Percentiles rank a stretch among this genome's conserved stretches.
These are phyloP conservation scores for Magnaporthiopsis rhizophila DNA, from an alignment of 2,329 filamentous ascomycete species.

Conservation along the genomic window DNA sequence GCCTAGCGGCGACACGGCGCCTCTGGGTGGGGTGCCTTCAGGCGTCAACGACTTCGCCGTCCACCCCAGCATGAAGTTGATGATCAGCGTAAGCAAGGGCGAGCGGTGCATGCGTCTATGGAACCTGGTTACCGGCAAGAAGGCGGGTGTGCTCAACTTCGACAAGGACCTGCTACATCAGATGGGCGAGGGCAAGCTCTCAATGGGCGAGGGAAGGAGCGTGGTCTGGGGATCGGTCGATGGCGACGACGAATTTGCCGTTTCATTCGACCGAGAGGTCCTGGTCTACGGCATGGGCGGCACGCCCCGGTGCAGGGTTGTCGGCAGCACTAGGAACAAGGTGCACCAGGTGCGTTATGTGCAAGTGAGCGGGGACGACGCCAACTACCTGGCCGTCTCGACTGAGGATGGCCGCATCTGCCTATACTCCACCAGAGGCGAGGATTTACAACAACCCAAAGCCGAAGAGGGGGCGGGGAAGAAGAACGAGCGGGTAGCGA, in stretches of 20 bases:
- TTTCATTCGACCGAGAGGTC: conserved; percentile 79
- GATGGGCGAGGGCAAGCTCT: conserved; percentile 67
- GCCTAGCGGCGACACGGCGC: conserved; percentile 84
- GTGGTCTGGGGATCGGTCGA: conserved; percentile 71
- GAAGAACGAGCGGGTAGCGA: conserved; percentile 30
- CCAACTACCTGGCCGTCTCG: conserved; percentile 58
- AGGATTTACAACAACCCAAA: conserved; percentile 31
- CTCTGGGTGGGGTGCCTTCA: conserved; percentile 69
- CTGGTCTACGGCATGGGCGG: conserved; percentile 86
- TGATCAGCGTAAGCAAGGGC: conserved; percentile 85
- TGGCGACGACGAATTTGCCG: conserved; percentile 71
- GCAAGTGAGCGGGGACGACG: conserved; percentile 32
- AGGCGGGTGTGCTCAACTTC: conserved; percentile 88
- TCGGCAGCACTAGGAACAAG: conserved; percentile 64
- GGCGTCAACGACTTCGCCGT: conserved; percentile 94
- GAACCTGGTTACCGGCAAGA: conserved; percentile 95
- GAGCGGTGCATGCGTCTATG: conserved; percentile 89
- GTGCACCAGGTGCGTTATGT: conserved; percentile 77
- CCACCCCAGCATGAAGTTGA: conserved; percentile 92
- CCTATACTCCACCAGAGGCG: conserved; percentile 64
- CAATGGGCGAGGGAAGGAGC: conserved; percentile 71
- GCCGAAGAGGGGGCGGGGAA: conserved; percentile 7
- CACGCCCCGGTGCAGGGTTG: conserved; percentile 65
- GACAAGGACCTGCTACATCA: conserved; percentile 62
- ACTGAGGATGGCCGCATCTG: conserved; percentile 86